Conservation (phyloP, 1,284 basidiomycete species). For the Thelephora terrestris region DNA sequence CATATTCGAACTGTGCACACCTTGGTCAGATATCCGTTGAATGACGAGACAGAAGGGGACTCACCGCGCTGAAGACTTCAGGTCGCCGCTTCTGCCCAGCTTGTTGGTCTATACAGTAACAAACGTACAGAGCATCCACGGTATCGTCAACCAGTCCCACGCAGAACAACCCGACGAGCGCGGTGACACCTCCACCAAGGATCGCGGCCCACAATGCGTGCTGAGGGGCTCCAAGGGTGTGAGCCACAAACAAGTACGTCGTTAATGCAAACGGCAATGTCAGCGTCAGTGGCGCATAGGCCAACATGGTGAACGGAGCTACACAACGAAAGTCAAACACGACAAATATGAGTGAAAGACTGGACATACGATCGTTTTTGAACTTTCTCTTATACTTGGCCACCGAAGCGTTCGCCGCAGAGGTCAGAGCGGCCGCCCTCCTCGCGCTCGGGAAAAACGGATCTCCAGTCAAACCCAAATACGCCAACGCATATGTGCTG, state of each 20-base stretch:
- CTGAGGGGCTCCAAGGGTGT: conserved; percentile 67
- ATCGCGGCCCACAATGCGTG: conserved; percentile 72
- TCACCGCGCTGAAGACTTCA: conserved; percentile 63
- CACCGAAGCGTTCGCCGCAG: conserved; percentile 27
- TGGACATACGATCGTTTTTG: conserved; percentile 44
- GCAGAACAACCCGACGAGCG: conserved; percentile 74
- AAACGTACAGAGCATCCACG: conserved; percentile 80
- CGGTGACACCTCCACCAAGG: conserved; percentile 72
- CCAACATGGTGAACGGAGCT: conserved; percentile 67
- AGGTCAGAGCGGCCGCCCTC: conserved; percentile 50
- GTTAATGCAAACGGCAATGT: conserved; percentile 72
- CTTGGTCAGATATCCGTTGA: conserved; percentile 1
- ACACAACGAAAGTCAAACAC: conserved; percentile 13
- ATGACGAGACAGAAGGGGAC: conserved; percentile 20
- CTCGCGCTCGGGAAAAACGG: conserved; percentile 73
- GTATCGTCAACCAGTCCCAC: conserved; percentile 75
- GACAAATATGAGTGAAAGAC: not conserved
- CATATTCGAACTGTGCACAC: conserved; percentile 30
- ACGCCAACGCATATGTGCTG: conserved; percentile 77
- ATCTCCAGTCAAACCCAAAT: conserved; percentile 80
- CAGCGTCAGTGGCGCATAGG: conserved; percentile 71
- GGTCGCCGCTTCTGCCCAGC: conserved; percentile 50
- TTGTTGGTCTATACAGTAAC: conserved; percentile 82
- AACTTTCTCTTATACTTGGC: conserved; percentile 38
- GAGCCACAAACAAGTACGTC: conserved; percentile 84